Evolutionary conservation across 2,329 filamentous ascomycete genomes (phyloP), one percentile per base, ranked within the genome.

Genomic region (Bertia moriformis): DNA sequence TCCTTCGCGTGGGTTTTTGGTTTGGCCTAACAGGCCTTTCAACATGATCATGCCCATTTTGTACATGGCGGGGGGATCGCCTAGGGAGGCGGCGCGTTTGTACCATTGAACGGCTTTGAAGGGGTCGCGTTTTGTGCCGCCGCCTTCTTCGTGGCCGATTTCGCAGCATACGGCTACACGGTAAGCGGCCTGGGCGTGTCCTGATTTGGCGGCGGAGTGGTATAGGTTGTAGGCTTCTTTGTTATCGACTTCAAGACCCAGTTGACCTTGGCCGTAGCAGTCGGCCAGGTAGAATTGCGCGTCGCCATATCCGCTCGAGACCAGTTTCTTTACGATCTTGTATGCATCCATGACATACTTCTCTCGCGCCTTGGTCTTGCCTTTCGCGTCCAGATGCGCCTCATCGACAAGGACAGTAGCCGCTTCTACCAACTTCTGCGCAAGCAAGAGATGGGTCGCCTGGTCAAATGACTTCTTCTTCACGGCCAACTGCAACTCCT

Each of bases 21-120:
- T 72, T 54, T 96, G 88, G 3, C 88, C 88, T n/a, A 98, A 71
- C 19, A 96, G 67, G 10, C 89, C 91, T 58, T 96, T 96, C 40
- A 96, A 72, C 44, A 85, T 65, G 47, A 98, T 93, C 80, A 95
- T 93, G 42, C 91, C 91, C 60, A 96, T 78, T 60, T 98, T 98
- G 65, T 95, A 98, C 86, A 96, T 93, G 19, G 88, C 91, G 1
- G 89, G 83, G 2, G 83, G 81, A 52, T 98, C 89, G 3, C 91
- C 89, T 2, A 96, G 67, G 12, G 82, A 81, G 10, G 91, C 89
- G 4, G 91, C 87, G 33, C 88, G 83, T 56, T 89, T 87, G 59
- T 98, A 98, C 91, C 91, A 98, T 57, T 96, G 89, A 15, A 96
- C 88, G 1, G 91, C 89, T 60, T 96, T 96, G 46, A 89, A 61